Base-by-base conservation (phyloP, 2,329 filamentous ascomycete species). In the Penicillium sp. region DNA sequence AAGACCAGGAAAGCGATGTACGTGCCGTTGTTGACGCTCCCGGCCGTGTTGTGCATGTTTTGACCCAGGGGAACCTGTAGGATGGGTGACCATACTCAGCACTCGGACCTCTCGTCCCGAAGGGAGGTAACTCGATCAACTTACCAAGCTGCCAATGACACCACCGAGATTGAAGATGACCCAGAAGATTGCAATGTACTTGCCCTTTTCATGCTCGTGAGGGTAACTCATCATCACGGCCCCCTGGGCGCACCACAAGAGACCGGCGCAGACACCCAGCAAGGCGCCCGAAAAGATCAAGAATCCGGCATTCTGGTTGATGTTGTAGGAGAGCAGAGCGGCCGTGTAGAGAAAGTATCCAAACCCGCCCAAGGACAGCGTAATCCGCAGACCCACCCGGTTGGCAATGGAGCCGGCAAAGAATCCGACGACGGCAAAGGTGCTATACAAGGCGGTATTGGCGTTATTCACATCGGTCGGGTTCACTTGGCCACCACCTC, bases 141-240 rank as follows among this genome's bases (percentile, higher is more conserved):
- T 66, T 69, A 82, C 79, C 73, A 83, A 65, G 62, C 84, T 83
- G 53, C 90, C 90, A 67, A 96, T 88, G 52, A 95, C 90, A 60
- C 84, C 90, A 59, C 90, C 90, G 50, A 90, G 70, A 70, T 95
- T 95, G 78, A 95, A 96, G 62, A 96, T 94, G 67, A 90, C 83
- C 90, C 90, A 95, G 73, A 95, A 95, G 74, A 83, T 84, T 51
- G 86, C 86, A 66, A 95, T 95, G 68, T 90, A 95, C 50, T 84
- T 83, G 39, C 90, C 90, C 76, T 95, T 95, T 55, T 82, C 80
- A 32, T 81, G 69, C 71, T 95, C 90, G 18, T 80, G 76, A 1
- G 90, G 90, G 67, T 95, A 95, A 36, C 86, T 83, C 82, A 95
- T 91, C 73, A 77, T 77, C 41, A 77, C 69, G 2, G 74, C 70